phyloP scores from a whole-genome alignment of 2,329 filamentous ascomycete genomes.

The Aspergillus brasiliensis region DNA sequence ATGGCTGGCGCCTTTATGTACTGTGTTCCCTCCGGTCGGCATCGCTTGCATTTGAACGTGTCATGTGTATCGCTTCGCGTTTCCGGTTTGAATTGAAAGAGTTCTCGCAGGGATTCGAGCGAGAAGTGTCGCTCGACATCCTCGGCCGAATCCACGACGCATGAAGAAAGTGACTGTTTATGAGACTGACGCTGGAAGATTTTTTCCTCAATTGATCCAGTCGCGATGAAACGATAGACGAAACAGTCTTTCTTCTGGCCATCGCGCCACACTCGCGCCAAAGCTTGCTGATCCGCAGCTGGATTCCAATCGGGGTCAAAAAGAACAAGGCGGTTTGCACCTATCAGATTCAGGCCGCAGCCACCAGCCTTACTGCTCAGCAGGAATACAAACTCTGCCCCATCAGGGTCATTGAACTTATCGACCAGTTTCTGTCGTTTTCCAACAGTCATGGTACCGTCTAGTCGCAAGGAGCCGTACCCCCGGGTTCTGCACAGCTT shows the following conservation, averaged over 20 bases:
- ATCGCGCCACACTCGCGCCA: constrained; percentile 97
- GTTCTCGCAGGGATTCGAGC: constrained; percentile 82
- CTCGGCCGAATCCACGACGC: constrained; percentile 93
- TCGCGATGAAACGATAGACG: constrained; percentile 98
- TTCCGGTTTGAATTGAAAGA: constrained; percentile 86
- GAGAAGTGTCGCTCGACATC: constrained; percentile 97
- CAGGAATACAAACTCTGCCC: constrained; percentile 90
- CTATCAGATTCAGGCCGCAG: constrained; percentile 93
- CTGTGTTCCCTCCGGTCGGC: constrained; percentile 83
- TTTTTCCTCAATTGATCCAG: constrained; percentile 97
- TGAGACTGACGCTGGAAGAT: constrained; percentile 98
- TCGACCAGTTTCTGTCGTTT: constrained; percentile 97
- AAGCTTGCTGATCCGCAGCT: constrained; percentile 92
- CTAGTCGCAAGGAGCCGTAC: constrained; percentile 85
- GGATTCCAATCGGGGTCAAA: constrained; percentile 99
- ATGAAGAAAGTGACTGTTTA: constrained; percentile 94
- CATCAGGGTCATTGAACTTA: constrained; percentile 93
- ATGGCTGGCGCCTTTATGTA: constrained; percentile 88
- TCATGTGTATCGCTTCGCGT: constrained; percentile 95
- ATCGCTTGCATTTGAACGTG: constrained; percentile 97
- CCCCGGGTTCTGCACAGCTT: constrained; percentile 79
- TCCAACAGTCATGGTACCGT: constrained; percentile 96
- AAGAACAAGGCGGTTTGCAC: constrained; percentile 88
- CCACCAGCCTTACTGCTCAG: constrained; percentile 95
- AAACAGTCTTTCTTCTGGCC: constrained; percentile 99